Evolutionary conservation across 148 eudicot genomes (phyloP).

Genomic region (Rhododendron williamsianum): DNA sequence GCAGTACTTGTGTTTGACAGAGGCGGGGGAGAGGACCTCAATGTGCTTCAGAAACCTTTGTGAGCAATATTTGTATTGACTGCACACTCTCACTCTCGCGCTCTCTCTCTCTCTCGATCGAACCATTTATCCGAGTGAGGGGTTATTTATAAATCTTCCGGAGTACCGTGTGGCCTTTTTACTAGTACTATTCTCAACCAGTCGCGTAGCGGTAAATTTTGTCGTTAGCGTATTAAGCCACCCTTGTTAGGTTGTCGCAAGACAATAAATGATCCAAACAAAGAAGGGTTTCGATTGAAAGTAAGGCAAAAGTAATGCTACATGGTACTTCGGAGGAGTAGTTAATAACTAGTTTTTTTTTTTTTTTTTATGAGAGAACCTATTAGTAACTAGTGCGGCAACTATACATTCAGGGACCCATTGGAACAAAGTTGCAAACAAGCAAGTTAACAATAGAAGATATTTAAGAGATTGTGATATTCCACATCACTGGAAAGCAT

Average conservation of each 20-base stretch:
- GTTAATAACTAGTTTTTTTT: too few relatives aligned
- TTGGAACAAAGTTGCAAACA: background rate
- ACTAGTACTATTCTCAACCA: background rate
- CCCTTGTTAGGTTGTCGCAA: background rate
- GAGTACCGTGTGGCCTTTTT: background rate
- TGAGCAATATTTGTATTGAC: background rate
- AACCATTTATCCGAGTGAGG: background rate
- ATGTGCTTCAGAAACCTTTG: background rate
- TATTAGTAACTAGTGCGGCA: too few relatives aligned
- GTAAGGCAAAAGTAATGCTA: too few relatives aligned
- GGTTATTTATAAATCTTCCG: background rate
- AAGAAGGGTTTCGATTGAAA: background rate
- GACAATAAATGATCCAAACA: background rate
- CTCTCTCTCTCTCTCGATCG: background rate
- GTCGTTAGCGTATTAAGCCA: background rate
- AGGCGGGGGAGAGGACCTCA: background rate
- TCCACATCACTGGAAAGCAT: background rate
- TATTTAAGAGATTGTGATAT: background rate
- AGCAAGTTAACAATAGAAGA: background rate
- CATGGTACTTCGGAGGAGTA: too few relatives aligned
- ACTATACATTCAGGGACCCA: background rate
- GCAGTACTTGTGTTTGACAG: background rate
- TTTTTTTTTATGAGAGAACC: too few relatives aligned
- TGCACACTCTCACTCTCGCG: background rate
- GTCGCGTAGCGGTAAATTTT: background rate